Evolutionary conservation across 1,284 basidiomycete genomes (phyloP).

Genomic region (Cryptococcus sp.): DNA sequence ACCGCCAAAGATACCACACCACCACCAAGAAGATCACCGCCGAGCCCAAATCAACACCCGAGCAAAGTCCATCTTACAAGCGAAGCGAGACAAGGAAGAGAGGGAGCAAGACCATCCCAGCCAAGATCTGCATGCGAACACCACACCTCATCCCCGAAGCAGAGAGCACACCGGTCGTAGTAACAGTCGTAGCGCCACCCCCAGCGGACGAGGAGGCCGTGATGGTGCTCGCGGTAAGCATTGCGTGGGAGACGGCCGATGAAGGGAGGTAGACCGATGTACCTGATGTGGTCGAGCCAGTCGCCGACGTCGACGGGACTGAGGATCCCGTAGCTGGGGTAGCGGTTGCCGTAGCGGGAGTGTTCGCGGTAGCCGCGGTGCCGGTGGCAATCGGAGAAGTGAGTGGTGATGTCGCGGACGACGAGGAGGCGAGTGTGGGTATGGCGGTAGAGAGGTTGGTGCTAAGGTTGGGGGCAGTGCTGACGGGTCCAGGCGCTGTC

Average conservation of each 20-base stretch:
- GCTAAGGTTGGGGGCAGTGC: too few relatives aligned
- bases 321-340: neutral
- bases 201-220: neutral
- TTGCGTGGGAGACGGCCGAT: constrained; percentile 4
- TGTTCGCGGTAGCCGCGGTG: neutral
- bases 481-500: too few relatives aligned
- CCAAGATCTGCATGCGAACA: too few relatives aligned
- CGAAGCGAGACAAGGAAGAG: too few relatives aligned
- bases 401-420: neutral
- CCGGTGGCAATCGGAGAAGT: neutral
- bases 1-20: too few relatives aligned
- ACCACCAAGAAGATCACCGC: too few relatives aligned
- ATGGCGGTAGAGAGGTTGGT: too few relatives aligned
- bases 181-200: neutral
- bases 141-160: neutral
- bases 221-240: neutral
- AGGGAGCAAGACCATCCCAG: too few relatives aligned
- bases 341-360: constrained; percentile 1
- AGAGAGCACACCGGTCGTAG: neutral
- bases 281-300: neutral
- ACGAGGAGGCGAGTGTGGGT: neutral
- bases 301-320: neutral
- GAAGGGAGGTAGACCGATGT: constrained; percentile 4
- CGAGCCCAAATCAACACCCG: neutral
- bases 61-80: neutral